Evolutionary conservation across 2,329 filamentous ascomycete species (phyloP).

Genomic region (Simplicillium sp.): DNA sequence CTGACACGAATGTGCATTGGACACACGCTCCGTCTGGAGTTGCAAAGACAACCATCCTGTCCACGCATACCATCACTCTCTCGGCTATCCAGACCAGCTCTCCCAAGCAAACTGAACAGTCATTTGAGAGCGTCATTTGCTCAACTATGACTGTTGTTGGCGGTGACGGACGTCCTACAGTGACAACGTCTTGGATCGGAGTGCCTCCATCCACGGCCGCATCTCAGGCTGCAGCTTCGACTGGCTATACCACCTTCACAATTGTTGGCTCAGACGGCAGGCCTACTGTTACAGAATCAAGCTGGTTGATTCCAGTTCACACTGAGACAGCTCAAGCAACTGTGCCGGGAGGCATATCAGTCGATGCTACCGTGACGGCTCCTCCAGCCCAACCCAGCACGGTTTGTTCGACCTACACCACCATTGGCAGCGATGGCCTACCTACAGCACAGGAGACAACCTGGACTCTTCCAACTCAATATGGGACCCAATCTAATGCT

Average conservation of each 20-base stretch:
- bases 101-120: neutral
- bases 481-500: too few relatives aligned
- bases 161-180: constrained; percentile 20
- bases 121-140: constrained; percentile 2
- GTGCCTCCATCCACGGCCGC: neutral
- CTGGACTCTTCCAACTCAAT: too few relatives aligned
- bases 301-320: constrained; percentile 13
- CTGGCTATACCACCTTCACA: constrained; percentile 16
- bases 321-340: neutral
- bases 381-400: too few relatives aligned
- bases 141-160: constrained; percentile 20
- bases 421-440: too few relatives aligned
- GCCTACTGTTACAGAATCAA: constrained; percentile 18
- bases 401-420: too few relatives aligned
- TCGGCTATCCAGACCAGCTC: too few relatives aligned
- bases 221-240: constrained; percentile 1
- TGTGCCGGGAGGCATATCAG: too few relatives aligned
- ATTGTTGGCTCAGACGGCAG: constrained; percentile 16
- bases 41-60: constrained; percentile 12
- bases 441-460: too few relatives aligned
- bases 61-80: constrained; percentile 13
- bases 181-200: constrained; percentile 6
- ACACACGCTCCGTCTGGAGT: constrained; percentile 7
- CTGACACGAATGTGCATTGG: constrained; percentile 15
- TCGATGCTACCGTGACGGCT: too few relatives aligned